Base-by-base conservation (phyloP, 768 basidiomycete genomes). In the Amyloporia xantha region DNA sequence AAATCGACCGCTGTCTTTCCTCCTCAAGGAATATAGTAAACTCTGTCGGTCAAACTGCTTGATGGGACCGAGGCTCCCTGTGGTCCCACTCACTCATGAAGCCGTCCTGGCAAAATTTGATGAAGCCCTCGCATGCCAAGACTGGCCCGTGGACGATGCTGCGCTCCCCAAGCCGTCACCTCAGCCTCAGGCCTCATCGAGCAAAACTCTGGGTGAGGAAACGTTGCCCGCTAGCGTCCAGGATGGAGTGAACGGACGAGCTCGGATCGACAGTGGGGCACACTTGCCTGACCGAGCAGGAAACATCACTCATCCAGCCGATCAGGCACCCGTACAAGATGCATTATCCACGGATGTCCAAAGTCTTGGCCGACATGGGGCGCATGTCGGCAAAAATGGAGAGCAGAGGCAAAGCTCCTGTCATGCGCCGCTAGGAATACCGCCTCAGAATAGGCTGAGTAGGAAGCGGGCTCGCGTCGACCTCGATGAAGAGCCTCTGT, bases 81-180 rank as follows among this genome's bases (percentile, higher is more conserved):
- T n/a, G 10, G 21, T 21, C 7, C 26, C 39, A 4, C 48, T 50
- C 15, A 50, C 48, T 2, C 36, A 50, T 49, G 23, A 43, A 5
- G 6, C 35, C 4, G 41, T 54, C 21, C 41, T 54, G 17, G 36
- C 10, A 2, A 10, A 41, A 4, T 50, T 54, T 19, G 41, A 54
- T 4, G 15, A 35, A 9, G 53, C 42, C 17, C 45, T 54, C 5
- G 40, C 20, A 4, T 19, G 27, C 9, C 20, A 42, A 2, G 49
- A 40, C 21, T 54, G 53, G 53, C 53, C 53, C 1, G 6, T 1
- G 5, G 26, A 47, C 19, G 53, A 54, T 28, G 7, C 3, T 1
- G 48, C 52, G 2, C 38, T 48, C 3, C 44, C 44, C 30, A 15
- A 33, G 7, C 30, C 30, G 30, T 15, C 7, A 33, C 30, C n/a